Percentiles rank a stretch among this genome's conserved stretches.
Conservation (phyloP, 805 yeast species). For the Kodamaea neixiangensis region DNA sequence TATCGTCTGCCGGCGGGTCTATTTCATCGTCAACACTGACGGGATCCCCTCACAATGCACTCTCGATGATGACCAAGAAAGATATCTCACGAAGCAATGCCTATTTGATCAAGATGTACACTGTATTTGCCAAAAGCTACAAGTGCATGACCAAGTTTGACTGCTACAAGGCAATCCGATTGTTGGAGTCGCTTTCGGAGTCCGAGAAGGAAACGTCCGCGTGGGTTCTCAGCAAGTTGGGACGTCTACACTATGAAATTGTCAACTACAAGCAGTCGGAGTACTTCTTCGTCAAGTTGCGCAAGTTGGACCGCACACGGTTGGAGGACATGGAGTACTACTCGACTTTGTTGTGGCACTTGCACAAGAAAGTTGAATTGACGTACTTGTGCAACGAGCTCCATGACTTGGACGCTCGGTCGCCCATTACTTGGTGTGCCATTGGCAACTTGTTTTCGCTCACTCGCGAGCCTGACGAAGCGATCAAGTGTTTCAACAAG, state of each 20-base stretch:
- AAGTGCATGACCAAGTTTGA: constrained; percentile 66
- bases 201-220: constrained; percentile 64
- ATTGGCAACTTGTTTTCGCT: constrained; percentile 88
- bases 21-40: constrained; percentile 6
- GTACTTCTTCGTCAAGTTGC: constrained; percentile 57
- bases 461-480: constrained; percentile 82
- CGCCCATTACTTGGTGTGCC: constrained; percentile 89
- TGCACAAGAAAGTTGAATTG: constrained; percentile 75
- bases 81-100: constrained; percentile 39
- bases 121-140: constrained; percentile 59
- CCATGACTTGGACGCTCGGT: constrained; percentile 58
- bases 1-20: not conserved
- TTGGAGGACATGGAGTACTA: constrained; percentile 86
- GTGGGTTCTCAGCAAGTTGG: constrained; percentile 81
- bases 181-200: constrained; percentile 64
- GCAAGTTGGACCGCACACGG: constrained; percentile 74
- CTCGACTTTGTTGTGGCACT: constrained; percentile 91
- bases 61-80: constrained; percentile 16
- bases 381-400: constrained; percentile 84
- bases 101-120: constrained; percentile 49
- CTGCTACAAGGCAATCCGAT: constrained; percentile 75
- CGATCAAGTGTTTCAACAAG: constrained; percentile 81
- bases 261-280: constrained; percentile 82
- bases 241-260: constrained; percentile 81
- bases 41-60: not conserved